phyloP scores from a whole-genome alignment of 1,139 yeast species.

The Sporopachydermia cereana region DNA sequence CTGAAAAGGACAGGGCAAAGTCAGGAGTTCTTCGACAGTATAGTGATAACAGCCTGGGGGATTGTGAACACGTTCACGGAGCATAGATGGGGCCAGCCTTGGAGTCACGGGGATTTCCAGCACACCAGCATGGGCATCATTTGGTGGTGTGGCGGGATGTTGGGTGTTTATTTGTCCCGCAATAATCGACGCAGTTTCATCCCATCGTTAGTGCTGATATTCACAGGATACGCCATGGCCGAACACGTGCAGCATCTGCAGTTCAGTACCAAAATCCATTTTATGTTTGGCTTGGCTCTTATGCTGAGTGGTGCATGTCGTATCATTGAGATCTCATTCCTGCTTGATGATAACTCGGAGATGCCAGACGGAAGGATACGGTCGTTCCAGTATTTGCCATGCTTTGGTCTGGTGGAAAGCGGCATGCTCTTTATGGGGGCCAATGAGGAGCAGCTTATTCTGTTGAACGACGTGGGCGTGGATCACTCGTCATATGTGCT shows the following conservation, averaged over 20 bases:
- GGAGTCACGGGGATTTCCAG: constrained; percentile 89
- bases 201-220: constrained; percentile 70
- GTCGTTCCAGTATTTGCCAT: constrained; percentile 76
- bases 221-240: constrained; percentile 92
- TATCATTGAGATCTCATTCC: constrained; percentile 64
- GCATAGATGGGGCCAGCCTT: constrained; percentile 88
- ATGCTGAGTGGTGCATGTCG: constrained; percentile 70
- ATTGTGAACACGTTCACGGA: constrained; percentile 90
- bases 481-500: constrained; percentile 78
- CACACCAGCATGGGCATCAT: constrained; percentile 93
- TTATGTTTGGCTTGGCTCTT: constrained; percentile 69
- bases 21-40: constrained; percentile 79
- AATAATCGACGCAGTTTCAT: constrained; percentile 45
- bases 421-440: constrained; percentile 88
- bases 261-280: constrained; percentile 78
- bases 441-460: constrained; percentile 70
- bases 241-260: constrained; percentile 67
- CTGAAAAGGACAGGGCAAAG: constrained; percentile 35
- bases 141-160: constrained; percentile 91
- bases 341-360: constrained; percentile 45
- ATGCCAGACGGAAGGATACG: constrained; percentile 36
- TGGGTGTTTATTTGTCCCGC: constrained; percentile 63
- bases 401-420: constrained; percentile 63
- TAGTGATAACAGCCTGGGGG: constrained; percentile 81
- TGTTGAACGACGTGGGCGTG: constrained; percentile 63